These are phyloP conservation scores for Pseudozyma pruni DNA, from an alignment of 1,284 basidiomycete species.

Conservation along the genomic window DNA sequence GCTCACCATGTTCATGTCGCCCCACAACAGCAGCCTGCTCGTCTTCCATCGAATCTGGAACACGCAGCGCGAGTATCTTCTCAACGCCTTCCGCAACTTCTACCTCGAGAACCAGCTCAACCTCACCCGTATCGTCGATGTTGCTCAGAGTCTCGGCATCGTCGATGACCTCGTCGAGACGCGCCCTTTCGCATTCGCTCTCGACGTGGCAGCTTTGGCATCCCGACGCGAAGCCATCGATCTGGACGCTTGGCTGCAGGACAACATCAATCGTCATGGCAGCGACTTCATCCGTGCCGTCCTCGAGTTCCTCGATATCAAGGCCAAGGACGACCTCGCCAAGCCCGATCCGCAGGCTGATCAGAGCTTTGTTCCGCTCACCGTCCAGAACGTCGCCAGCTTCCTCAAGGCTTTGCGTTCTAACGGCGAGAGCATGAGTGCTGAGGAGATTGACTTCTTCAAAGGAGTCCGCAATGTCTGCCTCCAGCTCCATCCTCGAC, in stretches of 20 bases:
- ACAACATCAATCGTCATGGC: conserved; percentile 81
- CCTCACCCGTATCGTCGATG: conserved; percentile 91
- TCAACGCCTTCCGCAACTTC: conserved; percentile 87
- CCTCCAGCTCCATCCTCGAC: conserved; percentile 92
- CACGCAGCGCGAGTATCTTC: conserved; percentile 83
- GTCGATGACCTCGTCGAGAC: conserved; percentile 88
- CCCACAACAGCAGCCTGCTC: conserved; percentile 91
- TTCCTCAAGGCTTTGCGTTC: conserved; percentile 64
- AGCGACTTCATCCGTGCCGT: conserved; percentile 83
- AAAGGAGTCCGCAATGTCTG: conserved; percentile 92
- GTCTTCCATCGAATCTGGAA: conserved; percentile 97
- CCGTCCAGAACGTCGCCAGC: conserved; percentile 64
- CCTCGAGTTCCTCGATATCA: conserved; percentile 65
- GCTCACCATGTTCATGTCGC: conserved; percentile 87
- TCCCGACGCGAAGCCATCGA: conserved; percentile 93
- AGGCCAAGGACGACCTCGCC: conserved; percentile 64
- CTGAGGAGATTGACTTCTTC: conserved; percentile 85
- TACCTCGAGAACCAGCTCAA: conserved; percentile 92
- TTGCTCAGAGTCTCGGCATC: conserved; percentile 93
- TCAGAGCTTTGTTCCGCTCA: conserved; percentile 62
- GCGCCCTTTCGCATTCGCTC: conserved; percentile 80
- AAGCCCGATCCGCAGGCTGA: conserved; percentile 65
- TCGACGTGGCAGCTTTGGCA: conserved; percentile 89
- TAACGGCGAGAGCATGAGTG: conserved; percentile 68
- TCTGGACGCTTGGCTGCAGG: conserved; percentile 93